Percentiles rank a stretch among this genome's conserved stretches.
These are phyloP conservation scores for Pugionium cornutum DNA, from an alignment of 345 rosid species.

Conservation along the genomic window DNA sequence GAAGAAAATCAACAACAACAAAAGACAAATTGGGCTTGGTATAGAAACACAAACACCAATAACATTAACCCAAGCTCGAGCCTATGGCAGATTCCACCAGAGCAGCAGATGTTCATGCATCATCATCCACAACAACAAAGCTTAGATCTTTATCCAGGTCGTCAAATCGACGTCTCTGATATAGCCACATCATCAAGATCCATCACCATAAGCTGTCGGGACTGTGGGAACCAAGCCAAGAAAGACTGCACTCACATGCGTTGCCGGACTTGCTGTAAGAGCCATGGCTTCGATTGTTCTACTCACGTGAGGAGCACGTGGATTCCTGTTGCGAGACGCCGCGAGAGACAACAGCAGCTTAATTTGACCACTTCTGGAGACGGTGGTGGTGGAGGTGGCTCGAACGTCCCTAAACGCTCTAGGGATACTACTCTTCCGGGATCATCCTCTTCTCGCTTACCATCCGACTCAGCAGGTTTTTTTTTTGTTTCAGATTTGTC, in stretches of 20 bases:
- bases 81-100: constrained; percentile 53
- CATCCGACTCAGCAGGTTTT: constrained; percentile 37
- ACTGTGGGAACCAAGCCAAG: constrained; percentile 91
- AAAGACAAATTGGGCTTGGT: constrained; percentile 58
- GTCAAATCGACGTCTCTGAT: constrained; percentile 53
- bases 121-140: constrained; percentile 44
- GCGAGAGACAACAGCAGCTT: constrained; percentile 62
- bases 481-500: constrained; percentile 11
- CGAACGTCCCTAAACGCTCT: constrained; percentile 30
- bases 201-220: constrained; percentile 61
- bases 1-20: constrained; percentile 40
- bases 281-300: constrained; percentile 73
- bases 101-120: constrained; percentile 50
- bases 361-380: constrained; percentile 36
- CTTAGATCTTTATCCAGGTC: constrained; percentile 63
- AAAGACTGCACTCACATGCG: constrained; percentile 77
- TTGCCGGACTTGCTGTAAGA: constrained; percentile 84
- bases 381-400: constrained; percentile 24
- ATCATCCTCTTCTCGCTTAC: constrained; percentile 32
- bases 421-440: constrained; percentile 32
- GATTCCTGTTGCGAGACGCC: constrained; percentile 81
- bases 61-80: constrained; percentile 31
- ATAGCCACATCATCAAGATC: constrained; percentile 42
- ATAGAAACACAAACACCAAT: constrained; percentile 42
- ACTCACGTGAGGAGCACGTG: constrained; percentile 89